Evolutionary conservation across 805 yeast genomes (phyloP), one percentile per base, ranked within the genome.

Genomic region (Suhomyces emberorum): DNA sequence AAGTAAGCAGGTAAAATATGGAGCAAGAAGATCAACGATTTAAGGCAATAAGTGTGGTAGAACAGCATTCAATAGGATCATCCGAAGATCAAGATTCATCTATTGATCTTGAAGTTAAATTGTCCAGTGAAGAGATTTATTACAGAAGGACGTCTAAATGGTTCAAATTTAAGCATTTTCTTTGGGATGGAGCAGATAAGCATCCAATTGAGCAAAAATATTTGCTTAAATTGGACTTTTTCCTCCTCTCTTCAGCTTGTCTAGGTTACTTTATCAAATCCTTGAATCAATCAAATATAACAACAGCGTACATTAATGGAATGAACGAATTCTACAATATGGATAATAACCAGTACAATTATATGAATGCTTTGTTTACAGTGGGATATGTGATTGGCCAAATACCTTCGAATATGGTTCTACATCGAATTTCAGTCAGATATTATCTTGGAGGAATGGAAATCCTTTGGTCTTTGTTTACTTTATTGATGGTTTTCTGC

Each of bases 301-400:
- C 65, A 15, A 69, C 70, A 1, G 76, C 77, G 1, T 70, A 69
- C 46, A 61, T 71, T 26, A 70, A 68, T 42, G 77, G 76, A 8
- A 57, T 69, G 76, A 56, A 61, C 37, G 74, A 71, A 44, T 54
- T 63, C 46, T 68, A 62, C 40, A 39, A 49, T 16, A 65, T 72
- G 69, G 43, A 51, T 26, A 63, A 57, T 12, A 67, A 65, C 37
- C 72, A 75, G 39, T 69, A 65, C 44, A 74, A 75, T 47, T 63
- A 65, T 39, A 44, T 72, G 50, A 50, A 54, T 3, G 63, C 77
- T 0, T 42, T 64, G 18, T 74, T 70, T 69, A 66, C 77, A 0
- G 70, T 70, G 14, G 80, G 80, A 12, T 75, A 75, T 38, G 66
- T 73, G 31, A 44, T 76, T 24, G 77, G 77, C 23, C 76, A 70